Evolutionary conservation across 768 basidiomycete genomes (phyloP).

Genomic region (Mrakia gelida): DNA sequence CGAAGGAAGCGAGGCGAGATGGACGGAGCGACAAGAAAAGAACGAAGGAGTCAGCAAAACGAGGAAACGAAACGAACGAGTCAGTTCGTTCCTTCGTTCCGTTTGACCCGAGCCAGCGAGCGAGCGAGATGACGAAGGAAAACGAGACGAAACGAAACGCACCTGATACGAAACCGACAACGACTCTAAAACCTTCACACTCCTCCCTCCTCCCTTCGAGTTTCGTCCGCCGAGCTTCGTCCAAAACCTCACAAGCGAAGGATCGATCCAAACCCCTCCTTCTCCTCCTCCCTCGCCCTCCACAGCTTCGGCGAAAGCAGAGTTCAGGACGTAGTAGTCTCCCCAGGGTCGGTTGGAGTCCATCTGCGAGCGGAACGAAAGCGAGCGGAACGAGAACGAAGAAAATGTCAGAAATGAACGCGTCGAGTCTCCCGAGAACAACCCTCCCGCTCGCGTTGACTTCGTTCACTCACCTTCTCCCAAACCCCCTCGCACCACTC

Average conservation of each 20-base stretch:
- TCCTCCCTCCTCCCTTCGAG: background rate
- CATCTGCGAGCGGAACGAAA: slow-evolving; percentile 1
- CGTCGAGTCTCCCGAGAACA: background rate
- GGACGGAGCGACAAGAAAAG: slow-evolving; percentile 38
- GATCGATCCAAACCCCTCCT: slow-evolving; percentile 23
- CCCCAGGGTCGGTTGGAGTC: slow-evolving; percentile 33
- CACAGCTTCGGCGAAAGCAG: slow-evolving; percentile 35
- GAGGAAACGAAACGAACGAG: no score
- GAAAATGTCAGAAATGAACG: background rate
- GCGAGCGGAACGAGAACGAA: background rate
- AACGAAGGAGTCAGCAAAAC: slow-evolving; percentile 23
- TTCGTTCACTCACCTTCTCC: slow-evolving; percentile 34
- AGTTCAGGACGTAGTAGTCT: slow-evolving; percentile 38
- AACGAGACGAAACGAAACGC: slow-evolving; percentile 36
- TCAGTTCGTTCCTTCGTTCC: no score
- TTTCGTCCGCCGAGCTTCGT: background rate
- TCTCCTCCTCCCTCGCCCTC: slow-evolving; percentile 3
- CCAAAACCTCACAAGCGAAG: background rate
- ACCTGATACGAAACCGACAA: background rate
- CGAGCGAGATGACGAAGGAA: slow-evolving; percentile 37
- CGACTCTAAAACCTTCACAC: background rate
- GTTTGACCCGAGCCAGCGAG: slow-evolving; percentile 29
- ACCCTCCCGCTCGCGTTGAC: no score
- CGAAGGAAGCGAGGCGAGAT: background rate
- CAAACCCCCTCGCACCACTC: slow-evolving; percentile 37